These are phyloP conservation scores for Diaporthe ilicicola DNA, from an alignment of 2,329 filamentous ascomycete species.

Conservation along the genomic window DNA sequence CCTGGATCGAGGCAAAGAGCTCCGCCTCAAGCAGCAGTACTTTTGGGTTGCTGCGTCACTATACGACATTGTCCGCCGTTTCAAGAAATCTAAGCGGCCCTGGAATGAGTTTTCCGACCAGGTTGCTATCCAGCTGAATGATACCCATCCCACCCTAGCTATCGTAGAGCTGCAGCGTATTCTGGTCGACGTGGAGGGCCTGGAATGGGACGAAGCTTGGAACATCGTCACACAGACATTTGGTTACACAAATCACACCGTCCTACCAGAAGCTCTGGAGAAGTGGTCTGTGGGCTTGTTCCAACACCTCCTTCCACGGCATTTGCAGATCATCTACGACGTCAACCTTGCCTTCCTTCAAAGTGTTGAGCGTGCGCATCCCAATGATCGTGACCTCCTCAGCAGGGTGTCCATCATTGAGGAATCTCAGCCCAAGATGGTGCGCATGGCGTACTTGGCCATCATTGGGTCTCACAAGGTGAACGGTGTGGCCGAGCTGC, in stretches of 20 bases:
- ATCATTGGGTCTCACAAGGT: slow-evolving; percentile 99
- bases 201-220: slow-evolving; percentile 96
- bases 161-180: slow-evolving; percentile 97
- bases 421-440: slow-evolving; percentile 96
- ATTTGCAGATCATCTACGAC: slow-evolving; percentile 97
- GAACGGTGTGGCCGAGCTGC: slow-evolving; percentile 96
- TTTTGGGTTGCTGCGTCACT: slow-evolving; percentile 99
- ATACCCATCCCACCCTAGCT: slow-evolving; percentile 95
- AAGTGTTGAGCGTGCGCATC: slow-evolving; percentile 87
- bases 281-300: slow-evolving; percentile 97
- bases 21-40: slow-evolving; percentile 98
- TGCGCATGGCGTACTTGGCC: slow-evolving; percentile 95
- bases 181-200: slow-evolving; percentile 84
- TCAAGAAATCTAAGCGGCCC: slow-evolving; percentile 93
- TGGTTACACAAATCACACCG: slow-evolving; percentile 98
- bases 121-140: slow-evolving; percentile 96
- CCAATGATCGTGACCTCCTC: slow-evolving; percentile 87
- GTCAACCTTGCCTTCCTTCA: slow-evolving; percentile 97
- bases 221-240: slow-evolving; percentile 80
- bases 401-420: slow-evolving; percentile 94
- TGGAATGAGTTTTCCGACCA: slow-evolving; percentile 96
- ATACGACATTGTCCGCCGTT: slow-evolving; percentile 94
- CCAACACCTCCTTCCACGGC: slow-evolving; percentile 91
- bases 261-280: slow-evolving; percentile 94
- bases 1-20: slow-evolving; percentile 93